Conservation (phyloP, 164 flowering plant genomes). For the Sextonia rubra region DNA sequence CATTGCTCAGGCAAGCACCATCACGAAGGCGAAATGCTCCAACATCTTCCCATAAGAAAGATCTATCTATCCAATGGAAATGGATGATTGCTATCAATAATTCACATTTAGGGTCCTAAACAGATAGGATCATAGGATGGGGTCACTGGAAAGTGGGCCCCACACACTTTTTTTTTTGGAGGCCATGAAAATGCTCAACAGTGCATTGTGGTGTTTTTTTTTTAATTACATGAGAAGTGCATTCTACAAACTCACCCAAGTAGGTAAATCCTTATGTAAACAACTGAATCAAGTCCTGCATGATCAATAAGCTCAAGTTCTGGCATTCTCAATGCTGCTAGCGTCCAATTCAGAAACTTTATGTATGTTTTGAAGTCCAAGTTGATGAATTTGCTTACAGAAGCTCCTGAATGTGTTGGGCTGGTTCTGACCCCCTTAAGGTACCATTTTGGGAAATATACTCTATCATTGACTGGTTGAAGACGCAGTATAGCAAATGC, state of each 20-base stretch:
- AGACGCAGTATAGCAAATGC: constrained; percentile 76
- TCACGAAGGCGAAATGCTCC: not conserved
- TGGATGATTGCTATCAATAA: not conserved
- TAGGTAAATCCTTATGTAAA: constrained; percentile 73
- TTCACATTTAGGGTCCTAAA: not conserved
- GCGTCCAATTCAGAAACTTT: constrained; percentile 87
- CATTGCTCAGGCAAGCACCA: not conserved
- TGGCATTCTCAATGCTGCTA: constrained; percentile 82
- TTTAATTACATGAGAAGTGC: not conserved
- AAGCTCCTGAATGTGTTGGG: constrained; percentile 53
- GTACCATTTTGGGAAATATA: constrained; percentile 94
- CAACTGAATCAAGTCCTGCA: constrained; percentile 92
- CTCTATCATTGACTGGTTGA: constrained; percentile 90
- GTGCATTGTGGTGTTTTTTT: not conserved
- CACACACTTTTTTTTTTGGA: not conserved
- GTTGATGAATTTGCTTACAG: constrained; percentile 61
- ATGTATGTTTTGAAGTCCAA: constrained; percentile 59
- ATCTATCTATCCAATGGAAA: not conserved
- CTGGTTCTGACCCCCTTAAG: constrained; percentile 71
- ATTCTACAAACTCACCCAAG: constrained; percentile 57
- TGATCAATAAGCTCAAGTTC: constrained; percentile 86
- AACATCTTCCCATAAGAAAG: not conserved
- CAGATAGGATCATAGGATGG: not conserved
- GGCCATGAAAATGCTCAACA: not conserved
- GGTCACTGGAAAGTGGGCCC: not conserved